Percentiles rank a stretch among this genome's conserved stretches.
Conservation (phyloP, 495 filamentous ascomycete genomes). For the Chaetomium fimeti region DNA sequence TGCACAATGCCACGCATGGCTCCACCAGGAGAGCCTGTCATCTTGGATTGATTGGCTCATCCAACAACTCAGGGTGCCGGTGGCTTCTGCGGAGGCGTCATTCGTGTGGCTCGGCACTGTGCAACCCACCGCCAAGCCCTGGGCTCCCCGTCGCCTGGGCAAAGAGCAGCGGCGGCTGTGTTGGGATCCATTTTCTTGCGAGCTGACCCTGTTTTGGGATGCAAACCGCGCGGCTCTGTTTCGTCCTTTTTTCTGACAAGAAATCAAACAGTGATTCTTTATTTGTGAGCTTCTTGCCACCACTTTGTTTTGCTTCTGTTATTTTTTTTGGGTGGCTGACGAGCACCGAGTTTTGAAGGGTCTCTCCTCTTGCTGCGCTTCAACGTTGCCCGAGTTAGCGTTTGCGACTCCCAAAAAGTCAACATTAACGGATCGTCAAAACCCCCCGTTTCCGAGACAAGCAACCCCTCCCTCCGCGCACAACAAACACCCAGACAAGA, state of each 20-base stretch:
- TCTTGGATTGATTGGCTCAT: not conserved
- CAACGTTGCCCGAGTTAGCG: not conserved
- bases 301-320: not conserved
- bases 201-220: conserved; percentile 16
- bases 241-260: conserved; percentile 1
- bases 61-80: not conserved
- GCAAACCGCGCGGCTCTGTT: conserved; percentile 1
- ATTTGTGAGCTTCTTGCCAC: not conserved
- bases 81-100: conserved; percentile 15
- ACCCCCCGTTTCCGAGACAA: not conserved
- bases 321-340: not conserved
- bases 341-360: not conserved
- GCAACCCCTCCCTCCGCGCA: not conserved
- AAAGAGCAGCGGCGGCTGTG: conserved; percentile 22
- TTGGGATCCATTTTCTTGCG: conserved; percentile 16
- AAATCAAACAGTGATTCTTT: not conserved
- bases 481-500: conserved; percentile 16
- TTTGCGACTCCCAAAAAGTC: not conserved
- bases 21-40: not conserved
- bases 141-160: conserved; percentile 17
- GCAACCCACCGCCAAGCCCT: conserved; percentile 10
- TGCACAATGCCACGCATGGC: not conserved
- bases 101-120: conserved; percentile 18
- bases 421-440: conserved; percentile 6
- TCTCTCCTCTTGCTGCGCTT: not conserved